These are phyloP conservation scores for Aspergillus fructus DNA, from an alignment of 2,329 filamentous ascomycete genomes.

Conservation along the genomic window DNA sequence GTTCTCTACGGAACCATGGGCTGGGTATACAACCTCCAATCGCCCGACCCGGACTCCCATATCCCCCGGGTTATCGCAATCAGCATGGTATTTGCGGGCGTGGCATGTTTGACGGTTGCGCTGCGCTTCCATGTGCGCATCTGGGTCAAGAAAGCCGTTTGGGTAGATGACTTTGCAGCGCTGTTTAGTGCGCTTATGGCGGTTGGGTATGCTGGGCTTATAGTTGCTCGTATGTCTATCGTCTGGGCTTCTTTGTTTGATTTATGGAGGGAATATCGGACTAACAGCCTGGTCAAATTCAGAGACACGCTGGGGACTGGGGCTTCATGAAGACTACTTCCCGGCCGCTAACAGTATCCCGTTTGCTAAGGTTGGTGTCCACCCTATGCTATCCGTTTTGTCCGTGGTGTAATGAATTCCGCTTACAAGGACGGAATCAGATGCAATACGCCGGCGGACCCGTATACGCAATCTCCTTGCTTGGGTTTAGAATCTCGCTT, in stretches of 20 bases:
- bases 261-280: no score
- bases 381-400: no score
- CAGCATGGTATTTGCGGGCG: constrained; percentile 21
- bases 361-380: not conserved
- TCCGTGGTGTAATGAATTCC: no score
- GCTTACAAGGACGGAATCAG: not conserved
- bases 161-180: constrained; percentile 30
- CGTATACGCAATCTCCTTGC: constrained; percentile 31
- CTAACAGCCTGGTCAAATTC: not conserved
- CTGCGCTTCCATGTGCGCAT: constrained; percentile 27
- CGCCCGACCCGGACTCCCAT: constrained; percentile 22
- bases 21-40: constrained; percentile 31
- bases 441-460: not conserved
- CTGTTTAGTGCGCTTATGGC: constrained; percentile 22
- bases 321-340: not conserved
- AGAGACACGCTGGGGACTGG: not conserved
- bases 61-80: constrained; percentile 23
- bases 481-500: constrained; percentile 50
- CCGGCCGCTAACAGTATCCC: not conserved
- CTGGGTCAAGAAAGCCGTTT: constrained; percentile 17
- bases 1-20: constrained; percentile 17
- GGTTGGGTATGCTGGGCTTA: constrained; percentile 18
- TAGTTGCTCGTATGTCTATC: constrained; percentile 18
- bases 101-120: constrained; percentile 22
- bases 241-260: no score